phyloP scores from a whole-genome alignment of 441 rosid genomes.

The Adansonia gregorii region DNA sequence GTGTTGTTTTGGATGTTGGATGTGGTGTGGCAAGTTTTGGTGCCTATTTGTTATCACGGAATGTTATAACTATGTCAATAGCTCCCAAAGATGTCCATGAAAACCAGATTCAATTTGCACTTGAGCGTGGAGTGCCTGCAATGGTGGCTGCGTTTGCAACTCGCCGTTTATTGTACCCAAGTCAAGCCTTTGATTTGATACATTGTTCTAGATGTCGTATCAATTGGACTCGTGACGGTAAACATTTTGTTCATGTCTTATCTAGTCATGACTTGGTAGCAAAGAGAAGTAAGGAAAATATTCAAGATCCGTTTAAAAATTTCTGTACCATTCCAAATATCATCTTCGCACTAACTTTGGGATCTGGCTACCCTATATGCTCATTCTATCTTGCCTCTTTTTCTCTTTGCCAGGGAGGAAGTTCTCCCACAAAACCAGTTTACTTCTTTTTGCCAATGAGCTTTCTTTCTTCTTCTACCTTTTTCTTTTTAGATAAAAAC shows the following conservation, averaged over 20 bases:
- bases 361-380: neutral
- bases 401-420: conserved; percentile 7
- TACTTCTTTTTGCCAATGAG: neutral
- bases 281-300: conserved; percentile 8
- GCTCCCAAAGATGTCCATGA: conserved; percentile 99
- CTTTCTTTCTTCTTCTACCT: conserved; percentile 16
- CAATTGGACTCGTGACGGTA: conserved; percentile 99
- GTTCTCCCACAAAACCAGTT: neutral
- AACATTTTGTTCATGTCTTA: conserved; percentile 11
- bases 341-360: neutral
- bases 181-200: conserved; percentile 95
- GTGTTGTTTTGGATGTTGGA: conserved; percentile 87
- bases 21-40: conserved; percentile 99
- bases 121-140: conserved; percentile 98
- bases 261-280: conserved; percentile 12
- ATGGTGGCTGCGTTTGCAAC: conserved; percentile 96
- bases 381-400: neutral
- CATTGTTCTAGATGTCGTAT: conserved; percentile 99
- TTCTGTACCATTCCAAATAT: neutral
- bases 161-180: conserved; percentile 74
- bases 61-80: conserved; percentile 81
- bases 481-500: neutral
- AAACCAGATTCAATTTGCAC: conserved; percentile 99
- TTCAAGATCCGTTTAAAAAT: neutral
- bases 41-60: conserved; percentile 78